Percentiles rank a stretch among this genome's conserved stretches.
phyloP scores from a whole-genome alignment of 2,329 filamentous ascomycete species.

The Xylariaceae sp. region DNA sequence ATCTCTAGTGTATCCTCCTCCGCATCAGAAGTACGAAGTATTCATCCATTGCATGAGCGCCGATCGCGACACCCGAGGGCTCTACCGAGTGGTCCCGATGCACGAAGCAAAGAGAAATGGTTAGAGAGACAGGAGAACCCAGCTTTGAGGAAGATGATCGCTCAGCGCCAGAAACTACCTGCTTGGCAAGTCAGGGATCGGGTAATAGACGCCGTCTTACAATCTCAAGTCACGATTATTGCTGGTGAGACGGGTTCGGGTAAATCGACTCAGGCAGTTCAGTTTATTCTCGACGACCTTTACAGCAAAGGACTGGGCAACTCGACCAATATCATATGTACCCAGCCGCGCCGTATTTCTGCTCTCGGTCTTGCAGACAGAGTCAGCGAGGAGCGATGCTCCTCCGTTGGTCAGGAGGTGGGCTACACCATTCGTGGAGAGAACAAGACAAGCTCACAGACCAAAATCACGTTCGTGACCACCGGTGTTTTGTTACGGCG shows the following conservation, averaged over 20 bases:
- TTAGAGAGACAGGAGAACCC: constrained; percentile 58
- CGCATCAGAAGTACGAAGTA: constrained; percentile 48
- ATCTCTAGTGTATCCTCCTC: constrained; percentile 74
- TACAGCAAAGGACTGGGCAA: constrained; percentile 70
- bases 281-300: constrained; percentile 90
- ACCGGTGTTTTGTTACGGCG: constrained; percentile 87
- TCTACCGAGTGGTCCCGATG: constrained; percentile 59
- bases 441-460: constrained; percentile 65
- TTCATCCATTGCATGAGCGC: constrained; percentile 31
- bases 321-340: constrained; percentile 86
- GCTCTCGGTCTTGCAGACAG: constrained; percentile 90
- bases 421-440: constrained; percentile 91
- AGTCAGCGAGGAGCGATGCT: constrained; percentile 86
- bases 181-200: constrained; percentile 79
- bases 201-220: constrained; percentile 69
- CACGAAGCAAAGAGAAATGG: constrained; percentile 63
- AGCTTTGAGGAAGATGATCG: constrained; percentile 69
- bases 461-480: constrained; percentile 92
- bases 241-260: constrained; percentile 95
- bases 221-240: constrained; percentile 88
- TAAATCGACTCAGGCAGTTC: constrained; percentile 94
- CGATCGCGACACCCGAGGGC: constrained; percentile 47
- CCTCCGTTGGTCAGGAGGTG: constrained; percentile 75
- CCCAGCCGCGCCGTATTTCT: constrained; percentile 89
- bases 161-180: constrained; percentile 67